Base-by-base conservation (phyloP, 1,284 basidiomycete genomes). In the Athelia sp. region DNA sequence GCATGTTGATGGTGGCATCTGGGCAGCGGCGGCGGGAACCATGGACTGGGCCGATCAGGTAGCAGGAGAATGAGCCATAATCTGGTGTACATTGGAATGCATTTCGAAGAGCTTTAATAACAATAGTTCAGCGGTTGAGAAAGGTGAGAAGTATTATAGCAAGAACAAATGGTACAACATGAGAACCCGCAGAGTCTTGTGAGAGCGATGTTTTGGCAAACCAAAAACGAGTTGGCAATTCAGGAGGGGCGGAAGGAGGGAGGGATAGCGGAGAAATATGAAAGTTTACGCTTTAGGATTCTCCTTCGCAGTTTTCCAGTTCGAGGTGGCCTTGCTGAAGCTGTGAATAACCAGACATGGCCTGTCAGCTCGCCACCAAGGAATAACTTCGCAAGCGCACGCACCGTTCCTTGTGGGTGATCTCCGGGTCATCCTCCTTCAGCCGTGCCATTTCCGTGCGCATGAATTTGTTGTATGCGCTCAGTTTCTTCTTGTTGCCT, bases 381-480 rank as follows among this genome's bases (percentile, higher is more conserved):
- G 31, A 45, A 45, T 44, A 32, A 35, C 40, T 35, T 29, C 13
- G 26, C 43, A 46, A 45, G 51, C 49, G 52, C 51, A 56, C 75
- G 58, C 62, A 88, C 87, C 87, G 74, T 49, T 87, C 85, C 60
- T 79, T 78, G 66, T 88, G 87, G 43, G 75, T 62, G 59, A 87
- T 76, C 50, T 83, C 76, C 40, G 87, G 87, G 55, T 86, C 75
- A 13, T 77, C 69, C 58, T 83, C 81, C 71, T 85, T 88, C 61
- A 90, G 72, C 47, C 84, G 81, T 43, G 81, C 80, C 71, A 89
- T 79, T 62, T 90, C 87, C 18, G 74, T 70, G 70, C 86, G 84
- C 84, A 89, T 88, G 64, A 84, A 90, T 63, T 82, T 86, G 64
- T 89, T 89, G 69, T 86, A 90, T 10, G 78, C 74, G 31, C 82